These are phyloP conservation scores for Coemansia sp. DNA, from an alignment of 192 early-diverging fungal genomes.

Conservation along the genomic window DNA sequence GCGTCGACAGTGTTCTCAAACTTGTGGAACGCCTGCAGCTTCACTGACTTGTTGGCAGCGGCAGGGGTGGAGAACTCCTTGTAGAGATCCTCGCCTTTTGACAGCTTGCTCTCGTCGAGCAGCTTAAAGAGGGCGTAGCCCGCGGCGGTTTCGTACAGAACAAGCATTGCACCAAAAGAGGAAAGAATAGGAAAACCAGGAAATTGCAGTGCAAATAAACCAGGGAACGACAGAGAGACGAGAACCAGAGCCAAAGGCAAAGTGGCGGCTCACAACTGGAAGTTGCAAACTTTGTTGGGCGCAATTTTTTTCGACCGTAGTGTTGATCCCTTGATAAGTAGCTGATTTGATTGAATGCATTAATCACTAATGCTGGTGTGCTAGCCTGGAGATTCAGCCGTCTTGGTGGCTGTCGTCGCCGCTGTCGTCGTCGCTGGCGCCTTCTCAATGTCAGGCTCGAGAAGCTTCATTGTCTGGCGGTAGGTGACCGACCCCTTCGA, in stretches of 20 bases:
- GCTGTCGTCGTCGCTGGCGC: background rate
- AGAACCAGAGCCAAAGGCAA: background rate
- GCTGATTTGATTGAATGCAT: conserved; percentile 11
- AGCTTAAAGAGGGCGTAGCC: conserved; percentile 97
- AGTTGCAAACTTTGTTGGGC: background rate
- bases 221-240: background rate
- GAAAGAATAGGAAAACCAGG: background rate
- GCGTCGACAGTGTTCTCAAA: conserved; percentile 99
- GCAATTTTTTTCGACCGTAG: background rate
- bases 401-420: background rate
- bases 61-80: conserved; percentile 87
- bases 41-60: conserved; percentile 85
- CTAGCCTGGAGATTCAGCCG: background rate
- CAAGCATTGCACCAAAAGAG: conserved; percentile 64
- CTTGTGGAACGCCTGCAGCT: conserved; percentile 93
- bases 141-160: conserved; percentile 95
- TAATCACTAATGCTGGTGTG: background rate
- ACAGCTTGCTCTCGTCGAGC: conserved; percentile 82
- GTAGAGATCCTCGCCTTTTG: conserved; percentile 80
- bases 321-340: conserved; percentile 23
- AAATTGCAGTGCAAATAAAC: background rate
- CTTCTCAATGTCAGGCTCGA: background rate
- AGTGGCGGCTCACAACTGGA: background rate
- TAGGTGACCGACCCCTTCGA: conserved; percentile 32
- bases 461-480: conserved; percentile 26